These are phyloP conservation scores for Auricularia sp. DNA, from an alignment of 768 basidiomycete genomes.

Conservation along the genomic window DNA sequence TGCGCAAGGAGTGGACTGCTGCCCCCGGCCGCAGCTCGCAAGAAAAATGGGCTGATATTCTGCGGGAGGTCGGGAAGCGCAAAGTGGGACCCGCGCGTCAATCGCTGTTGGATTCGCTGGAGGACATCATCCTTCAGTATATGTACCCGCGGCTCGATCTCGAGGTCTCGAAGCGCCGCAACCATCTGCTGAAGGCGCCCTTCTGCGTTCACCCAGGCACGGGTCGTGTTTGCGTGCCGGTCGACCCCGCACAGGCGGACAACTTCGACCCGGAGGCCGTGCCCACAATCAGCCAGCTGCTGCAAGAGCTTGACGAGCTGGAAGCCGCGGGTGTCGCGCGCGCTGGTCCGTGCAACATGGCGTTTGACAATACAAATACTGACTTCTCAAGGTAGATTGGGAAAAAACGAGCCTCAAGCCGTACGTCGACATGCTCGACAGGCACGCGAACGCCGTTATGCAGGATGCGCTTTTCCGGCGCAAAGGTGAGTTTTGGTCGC, in stretches of 20 bases:
- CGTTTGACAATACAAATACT: too few relatives aligned
- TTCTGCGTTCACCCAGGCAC: constrained; percentile 97
- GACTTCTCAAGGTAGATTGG: constrained; percentile 45
- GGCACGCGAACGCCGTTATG: constrained; percentile 34
- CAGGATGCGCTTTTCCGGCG: neutral
- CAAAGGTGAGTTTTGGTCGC: neutral
- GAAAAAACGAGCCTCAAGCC: constrained; percentile 77
- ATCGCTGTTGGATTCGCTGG: constrained; percentile 35
- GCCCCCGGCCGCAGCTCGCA: constrained; percentile 45
- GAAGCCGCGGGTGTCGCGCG: constrained; percentile 9
- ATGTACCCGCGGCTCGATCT: constrained; percentile 94
- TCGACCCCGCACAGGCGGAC: constrained; percentile 67
- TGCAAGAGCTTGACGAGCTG: constrained; percentile 60
- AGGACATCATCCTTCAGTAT: constrained; percentile 87
- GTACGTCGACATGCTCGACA: constrained; percentile 84
- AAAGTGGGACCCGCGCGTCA: neutral
- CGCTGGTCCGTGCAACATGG: constrained; percentile 1
- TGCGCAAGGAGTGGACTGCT: constrained; percentile 52
- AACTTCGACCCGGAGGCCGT: constrained; percentile 77
- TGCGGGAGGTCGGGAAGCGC: constrained; percentile 8
- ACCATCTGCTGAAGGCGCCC: constrained; percentile 95
- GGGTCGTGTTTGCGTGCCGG: constrained; percentile 88
- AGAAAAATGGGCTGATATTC: constrained; percentile 66
- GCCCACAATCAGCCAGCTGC: constrained; percentile 78
- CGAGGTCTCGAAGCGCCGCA: constrained; percentile 94